Percentiles rank a stretch among this genome's conserved stretches.
phyloP scores from a whole-genome alignment of 2,329 filamentous ascomycete species.

The Drechmeria coniospora region DNA sequence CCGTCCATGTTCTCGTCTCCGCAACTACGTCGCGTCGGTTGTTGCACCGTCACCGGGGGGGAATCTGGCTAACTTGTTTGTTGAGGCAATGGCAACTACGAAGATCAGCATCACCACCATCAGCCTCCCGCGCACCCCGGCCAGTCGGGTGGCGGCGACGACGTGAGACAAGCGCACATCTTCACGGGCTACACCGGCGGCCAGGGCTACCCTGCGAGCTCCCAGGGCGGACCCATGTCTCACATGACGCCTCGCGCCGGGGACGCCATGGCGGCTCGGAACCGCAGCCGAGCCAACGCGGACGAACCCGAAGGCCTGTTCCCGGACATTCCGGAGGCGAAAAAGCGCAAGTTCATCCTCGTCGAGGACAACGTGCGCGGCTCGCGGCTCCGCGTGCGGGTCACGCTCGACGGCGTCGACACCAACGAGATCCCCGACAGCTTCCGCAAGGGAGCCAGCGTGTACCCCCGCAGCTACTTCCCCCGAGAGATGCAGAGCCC shows the following conservation, averaged over 20 bases:
- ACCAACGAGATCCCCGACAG: conserved; percentile 94
- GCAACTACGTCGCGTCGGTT: too few species aligned
- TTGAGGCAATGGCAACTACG: conserved; percentile 47
- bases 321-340: conserved; percentile 74
- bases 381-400: conserved; percentile 70
- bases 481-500: conserved; percentile 85
- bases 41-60: too few species aligned
- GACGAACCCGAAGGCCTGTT: conserved; percentile 59
- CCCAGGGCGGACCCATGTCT: conserved; percentile 45
- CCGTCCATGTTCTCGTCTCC: too few species aligned
- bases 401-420: conserved; percentile 84
- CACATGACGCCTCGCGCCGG: conserved; percentile 31
- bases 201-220: conserved; percentile 38
- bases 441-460: conserved; percentile 77
- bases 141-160: conserved; percentile 34
- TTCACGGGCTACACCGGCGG: conserved; percentile 55
- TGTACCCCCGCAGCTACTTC: conserved; percentile 84
- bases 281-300: conserved; percentile 28
- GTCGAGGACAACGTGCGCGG: conserved; percentile 79
- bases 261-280: conserved; percentile 20
- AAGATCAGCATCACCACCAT: conserved; percentile 52
- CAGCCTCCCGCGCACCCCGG: conserved; percentile 41
- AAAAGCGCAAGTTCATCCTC: conserved; percentile 91
- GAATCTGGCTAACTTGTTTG: conserved; percentile 15
- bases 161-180: conserved; percentile 58